phyloP scores from a whole-genome alignment of 2,329 filamentous ascomycete genomes.

The Aspergillus tanneri region DNA sequence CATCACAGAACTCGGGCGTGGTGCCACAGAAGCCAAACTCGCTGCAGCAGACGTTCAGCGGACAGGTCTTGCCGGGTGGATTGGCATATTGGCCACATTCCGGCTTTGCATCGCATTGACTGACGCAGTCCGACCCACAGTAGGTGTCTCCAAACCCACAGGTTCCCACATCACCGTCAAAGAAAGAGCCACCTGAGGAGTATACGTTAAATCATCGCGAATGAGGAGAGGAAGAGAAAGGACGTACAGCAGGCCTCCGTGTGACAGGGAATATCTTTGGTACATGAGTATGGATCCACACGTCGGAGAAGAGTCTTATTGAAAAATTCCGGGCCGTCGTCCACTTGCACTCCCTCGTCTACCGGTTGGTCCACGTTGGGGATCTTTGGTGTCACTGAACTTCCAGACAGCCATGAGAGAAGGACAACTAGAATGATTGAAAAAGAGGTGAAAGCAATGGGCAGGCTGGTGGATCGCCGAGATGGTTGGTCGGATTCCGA shows the following conservation, averaged over 20 bases:
- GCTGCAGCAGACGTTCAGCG: constrained; percentile 33
- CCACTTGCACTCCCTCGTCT: too few species aligned
- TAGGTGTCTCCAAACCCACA: constrained; percentile 21
- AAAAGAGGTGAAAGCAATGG: constrained; percentile 2
- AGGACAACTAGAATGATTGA: neutral
- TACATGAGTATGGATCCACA: neutral
- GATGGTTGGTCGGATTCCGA: neutral
- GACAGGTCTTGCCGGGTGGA: constrained; percentile 22
- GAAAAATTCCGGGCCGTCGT: neutral
- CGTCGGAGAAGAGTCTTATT: neutral
- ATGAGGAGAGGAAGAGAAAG: too few species aligned
- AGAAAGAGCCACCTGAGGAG: neutral
- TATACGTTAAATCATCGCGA: too few species aligned
- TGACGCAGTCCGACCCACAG: constrained; percentile 25
- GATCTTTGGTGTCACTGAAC: too few species aligned
- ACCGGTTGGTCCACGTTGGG: too few species aligned
- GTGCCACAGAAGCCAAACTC: constrained; percentile 24
- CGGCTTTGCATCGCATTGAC: constrained; percentile 41
- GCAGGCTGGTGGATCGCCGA: constrained; percentile 1
- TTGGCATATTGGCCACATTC: constrained; percentile 35
- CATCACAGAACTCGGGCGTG: constrained; percentile 5
- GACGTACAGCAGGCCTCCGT: constrained; percentile 6
- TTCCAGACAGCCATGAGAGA: constrained; percentile 3
- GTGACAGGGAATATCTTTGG: neutral
- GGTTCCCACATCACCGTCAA: constrained; percentile 1